phyloP scores from a whole-genome alignment of 73 alveolate genomes.

The Stentor roeselii region DNA sequence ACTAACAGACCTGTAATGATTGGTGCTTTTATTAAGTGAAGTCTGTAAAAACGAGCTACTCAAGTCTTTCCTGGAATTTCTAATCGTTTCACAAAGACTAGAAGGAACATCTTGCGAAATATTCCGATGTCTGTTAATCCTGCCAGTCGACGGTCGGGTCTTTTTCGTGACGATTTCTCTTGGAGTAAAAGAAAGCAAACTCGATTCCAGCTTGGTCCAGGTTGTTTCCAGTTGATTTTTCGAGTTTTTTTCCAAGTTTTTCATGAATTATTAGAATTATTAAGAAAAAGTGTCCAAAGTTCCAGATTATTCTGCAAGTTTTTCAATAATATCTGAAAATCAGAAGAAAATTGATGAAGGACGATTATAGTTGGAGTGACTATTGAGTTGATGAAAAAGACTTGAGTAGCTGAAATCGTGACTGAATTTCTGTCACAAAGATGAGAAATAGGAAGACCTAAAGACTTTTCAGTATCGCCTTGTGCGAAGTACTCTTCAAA shows the following conservation, averaged over 20 bases:
- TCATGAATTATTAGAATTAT: too few relatives aligned
- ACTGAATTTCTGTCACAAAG: conserved; percentile 59
- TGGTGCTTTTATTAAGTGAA: not conserved
- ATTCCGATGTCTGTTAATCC: not conserved
- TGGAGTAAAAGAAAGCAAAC: not conserved
- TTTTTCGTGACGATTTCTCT: not conserved
- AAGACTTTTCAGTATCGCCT: conserved; percentile 70
- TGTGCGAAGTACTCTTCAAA: conserved; percentile 66
- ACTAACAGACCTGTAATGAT: not conserved
- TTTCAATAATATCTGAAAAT: too few relatives aligned
- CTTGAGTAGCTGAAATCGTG: conserved; percentile 61
- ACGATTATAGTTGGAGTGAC: too few relatives aligned
- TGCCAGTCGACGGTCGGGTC: not conserved
- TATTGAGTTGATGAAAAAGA: conserved; percentile 57
- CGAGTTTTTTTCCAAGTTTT: too few relatives aligned
- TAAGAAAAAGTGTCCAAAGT: too few relatives aligned
- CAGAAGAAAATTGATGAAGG: too few relatives aligned
- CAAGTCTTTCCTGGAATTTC: not conserved
- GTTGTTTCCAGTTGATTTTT: not conserved
- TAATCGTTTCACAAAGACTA: not conserved
- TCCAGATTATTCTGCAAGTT: too few relatives aligned
- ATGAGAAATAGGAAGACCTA: conserved; percentile 54
- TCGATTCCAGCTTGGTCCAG: not conserved
- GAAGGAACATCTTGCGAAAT: not conserved
- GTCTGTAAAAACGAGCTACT: not conserved